phyloP scores from a whole-genome alignment of 306 rosid genomes.

The Canavalia gladiata region DNA sequence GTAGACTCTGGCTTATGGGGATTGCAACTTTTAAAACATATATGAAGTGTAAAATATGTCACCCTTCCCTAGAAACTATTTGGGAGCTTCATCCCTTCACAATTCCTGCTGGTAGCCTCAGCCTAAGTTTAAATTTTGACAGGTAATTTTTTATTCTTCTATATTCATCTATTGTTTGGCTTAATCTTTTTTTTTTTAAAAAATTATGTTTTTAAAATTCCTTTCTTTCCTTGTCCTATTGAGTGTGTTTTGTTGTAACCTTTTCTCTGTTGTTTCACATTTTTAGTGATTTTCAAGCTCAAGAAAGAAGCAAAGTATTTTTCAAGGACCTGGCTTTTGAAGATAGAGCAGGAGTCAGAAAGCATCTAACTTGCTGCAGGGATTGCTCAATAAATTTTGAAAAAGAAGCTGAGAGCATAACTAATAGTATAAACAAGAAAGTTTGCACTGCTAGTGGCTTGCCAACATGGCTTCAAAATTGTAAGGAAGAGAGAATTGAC shows the following conservation, averaged over 20 bases:
- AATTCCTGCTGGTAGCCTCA: conserved; percentile 76
- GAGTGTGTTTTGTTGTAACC: conserved; percentile 22
- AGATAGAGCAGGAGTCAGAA: conserved; percentile 42
- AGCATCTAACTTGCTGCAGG: conserved; percentile 61
- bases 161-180: not conserved
- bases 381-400: conserved; percentile 63
- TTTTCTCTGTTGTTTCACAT: not conserved
- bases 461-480: conserved; percentile 80
- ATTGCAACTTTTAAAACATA: conserved; percentile 73
- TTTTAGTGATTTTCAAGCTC: conserved; percentile 61
- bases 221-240: not conserved
- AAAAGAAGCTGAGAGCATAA: conserved; percentile 60
- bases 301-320: conserved; percentile 54
- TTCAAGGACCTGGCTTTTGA: conserved; percentile 52
- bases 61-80: conserved; percentile 76
- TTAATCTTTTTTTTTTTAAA: not conserved
- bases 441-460: conserved; percentile 54
- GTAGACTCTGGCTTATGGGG: conserved; percentile 79
- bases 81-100: conserved; percentile 91
- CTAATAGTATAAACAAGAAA: conserved; percentile 44
- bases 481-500: conserved; percentile 61
- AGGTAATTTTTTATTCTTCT: conserved; percentile 55
- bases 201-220: not conserved
- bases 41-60: conserved; percentile 71
- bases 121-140: conserved; percentile 75